A percentile compares a stretch with the other conserved stretches of the same genome.
Evolutionary conservation across 2,329 filamentous ascomycete species (phyloP).

Genomic region (Anthostomella pinea): DNA sequence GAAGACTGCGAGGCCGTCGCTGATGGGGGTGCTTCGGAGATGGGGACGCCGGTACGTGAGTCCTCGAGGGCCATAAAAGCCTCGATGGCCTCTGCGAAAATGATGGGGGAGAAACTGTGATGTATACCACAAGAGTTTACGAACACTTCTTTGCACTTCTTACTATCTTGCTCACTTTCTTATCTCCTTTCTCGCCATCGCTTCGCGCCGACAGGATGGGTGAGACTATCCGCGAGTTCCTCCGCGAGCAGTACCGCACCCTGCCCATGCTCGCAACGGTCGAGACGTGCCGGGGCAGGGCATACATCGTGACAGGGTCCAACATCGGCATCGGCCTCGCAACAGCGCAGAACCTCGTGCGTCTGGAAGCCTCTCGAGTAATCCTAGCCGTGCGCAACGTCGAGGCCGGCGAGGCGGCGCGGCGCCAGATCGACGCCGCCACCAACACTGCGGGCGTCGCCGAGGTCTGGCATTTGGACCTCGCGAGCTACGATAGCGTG

Average conservation of each 20-base stretch:
- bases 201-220: no score
- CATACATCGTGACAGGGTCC: constrained; percentile 30
- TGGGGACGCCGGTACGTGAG: no score
- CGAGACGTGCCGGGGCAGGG: background rate
- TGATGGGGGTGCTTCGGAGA: no score
- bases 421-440: background rate
- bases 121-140: no score
- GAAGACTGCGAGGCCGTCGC: no score
- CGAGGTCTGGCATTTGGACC: constrained; percentile 40
- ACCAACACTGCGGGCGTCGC: constrained; percentile 13
- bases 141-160: no score
- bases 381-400: constrained; percentile 30
- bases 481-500: constrained; percentile 35
- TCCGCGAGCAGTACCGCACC: background rate
- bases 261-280: background rate
- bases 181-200: no score
- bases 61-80: no score
- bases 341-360: constrained; percentile 29
- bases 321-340: constrained; percentile 33
- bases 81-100: no score
- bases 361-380: constrained; percentile 26
- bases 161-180: no score
- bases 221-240: background rate
- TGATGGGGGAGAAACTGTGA: no score
- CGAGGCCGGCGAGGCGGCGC: constrained; percentile 22